These are phyloP conservation scores for Yarrowia sp. DNA, from an alignment of 805 yeast species.

Conservation along the genomic window DNA sequence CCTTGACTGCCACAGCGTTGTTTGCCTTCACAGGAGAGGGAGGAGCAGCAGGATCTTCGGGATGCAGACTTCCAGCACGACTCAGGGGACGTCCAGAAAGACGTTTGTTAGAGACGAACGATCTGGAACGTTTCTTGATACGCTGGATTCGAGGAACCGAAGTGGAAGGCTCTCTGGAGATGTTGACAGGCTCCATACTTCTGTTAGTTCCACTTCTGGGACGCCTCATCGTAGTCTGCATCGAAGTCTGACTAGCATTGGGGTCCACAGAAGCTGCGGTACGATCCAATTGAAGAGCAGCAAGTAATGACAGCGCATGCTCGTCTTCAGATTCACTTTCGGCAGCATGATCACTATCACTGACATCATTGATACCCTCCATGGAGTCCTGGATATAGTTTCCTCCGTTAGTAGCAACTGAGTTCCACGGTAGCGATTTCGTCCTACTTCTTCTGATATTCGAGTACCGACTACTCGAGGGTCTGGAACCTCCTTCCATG, in stretches of 20 bases:
- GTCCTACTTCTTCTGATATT: conserved; percentile 27
- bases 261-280: conserved; percentile 17
- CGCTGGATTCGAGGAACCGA: conserved; percentile 29
- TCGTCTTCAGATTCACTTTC: conserved; percentile 44
- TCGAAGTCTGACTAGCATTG: conserved; percentile 15
- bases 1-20: conserved; percentile 8
- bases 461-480: conserved; percentile 22
- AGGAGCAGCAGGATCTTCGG: conserved; percentile 19
- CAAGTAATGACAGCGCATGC: conserved; percentile 43
- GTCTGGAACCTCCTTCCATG: conserved; percentile 44
- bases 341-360: conserved; percentile 32
- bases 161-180: conserved; percentile 21
- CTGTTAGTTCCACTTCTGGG: conserved; percentile 44
- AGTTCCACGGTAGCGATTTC: conserved; percentile 25
- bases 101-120: conserved; percentile 27
- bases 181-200: conserved; percentile 39
- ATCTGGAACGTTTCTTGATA: conserved; percentile 30
- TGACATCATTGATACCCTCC: conserved; percentile 26
- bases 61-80: conserved; percentile 26
- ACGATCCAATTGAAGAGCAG: conserved; percentile 41
- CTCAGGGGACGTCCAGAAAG: conserved; percentile 30
- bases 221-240: conserved; percentile 40
- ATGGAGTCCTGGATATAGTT: conserved; percentile 32
- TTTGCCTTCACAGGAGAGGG: conserved; percentile 19
- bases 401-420: conserved; percentile 28